phyloP scores from a whole-genome alignment of 139 green algal species.

The Asterochloris sp. region DNA sequence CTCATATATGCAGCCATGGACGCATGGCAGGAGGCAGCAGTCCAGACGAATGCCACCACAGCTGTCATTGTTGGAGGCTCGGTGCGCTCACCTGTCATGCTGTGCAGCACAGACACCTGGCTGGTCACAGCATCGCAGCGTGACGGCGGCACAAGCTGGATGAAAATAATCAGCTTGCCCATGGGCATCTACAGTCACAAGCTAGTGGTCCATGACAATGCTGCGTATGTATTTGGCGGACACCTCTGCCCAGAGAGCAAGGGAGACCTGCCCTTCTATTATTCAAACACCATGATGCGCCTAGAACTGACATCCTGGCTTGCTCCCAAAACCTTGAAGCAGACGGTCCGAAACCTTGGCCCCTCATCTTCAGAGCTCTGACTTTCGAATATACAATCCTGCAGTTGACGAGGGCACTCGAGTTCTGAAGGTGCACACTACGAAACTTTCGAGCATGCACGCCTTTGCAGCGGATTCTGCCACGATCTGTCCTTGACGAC shows the following conservation, averaged over 20 bases:
- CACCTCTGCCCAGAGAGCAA: slow-evolving; percentile 12
- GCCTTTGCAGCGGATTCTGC: too few relatives aligned
- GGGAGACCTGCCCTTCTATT: not conserved
- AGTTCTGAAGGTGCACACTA: not conserved
- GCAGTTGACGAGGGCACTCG: not conserved
- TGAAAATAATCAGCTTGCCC: not conserved
- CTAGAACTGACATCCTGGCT: slow-evolving; percentile 10
- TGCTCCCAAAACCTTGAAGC: slow-evolving; percentile 5
- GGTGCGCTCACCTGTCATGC: not conserved
- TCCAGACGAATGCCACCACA: not conserved
- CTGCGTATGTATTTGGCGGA: slow-evolving; percentile 1
- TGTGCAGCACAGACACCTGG: slow-evolving; percentile 11
- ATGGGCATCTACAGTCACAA: slow-evolving; percentile 4
- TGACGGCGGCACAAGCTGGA: slow-evolving; percentile 1
- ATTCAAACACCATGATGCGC: slow-evolving; percentile 1
- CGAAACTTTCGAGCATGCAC: not conserved
- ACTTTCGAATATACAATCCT: not conserved
- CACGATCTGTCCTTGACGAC: not conserved
- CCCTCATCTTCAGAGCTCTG: not conserved
- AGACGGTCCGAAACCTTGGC: not conserved
- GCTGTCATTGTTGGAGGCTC: slow-evolving; percentile 8
- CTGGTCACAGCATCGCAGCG: not conserved
- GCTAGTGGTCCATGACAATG: not conserved
- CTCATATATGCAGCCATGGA: slow-evolving; percentile 6
- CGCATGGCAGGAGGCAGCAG: not conserved